Conservation (phyloP, 805 yeast species). For the Yarrowia bubula region DNA sequence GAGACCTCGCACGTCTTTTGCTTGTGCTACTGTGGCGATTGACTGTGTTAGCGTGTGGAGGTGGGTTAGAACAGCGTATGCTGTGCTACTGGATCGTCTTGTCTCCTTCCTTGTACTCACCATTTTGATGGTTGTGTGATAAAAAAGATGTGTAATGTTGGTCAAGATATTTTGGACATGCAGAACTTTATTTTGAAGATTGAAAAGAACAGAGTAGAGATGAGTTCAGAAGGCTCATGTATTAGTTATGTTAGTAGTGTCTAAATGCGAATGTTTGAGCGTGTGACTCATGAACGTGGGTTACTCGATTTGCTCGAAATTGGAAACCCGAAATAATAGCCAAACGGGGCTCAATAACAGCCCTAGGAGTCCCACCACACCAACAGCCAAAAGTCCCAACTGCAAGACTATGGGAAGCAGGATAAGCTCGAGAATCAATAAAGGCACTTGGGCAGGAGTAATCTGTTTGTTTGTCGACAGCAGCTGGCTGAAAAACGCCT, state of each 20-base stretch:
- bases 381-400: conserved; percentile 12
- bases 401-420: conserved; percentile 10
- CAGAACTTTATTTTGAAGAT: background rate
- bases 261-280: background rate
- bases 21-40: conserved; percentile 43
- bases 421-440: conserved; percentile 5
- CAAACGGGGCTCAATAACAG: background rate
- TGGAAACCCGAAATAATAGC: background rate
- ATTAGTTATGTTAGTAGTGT: background rate
- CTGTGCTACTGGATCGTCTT: too few species aligned
- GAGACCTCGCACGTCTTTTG: conserved; percentile 56
- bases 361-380: background rate
- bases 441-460: background rate
- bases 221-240: too few species aligned
- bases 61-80: too few species aligned
- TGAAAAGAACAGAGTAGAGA: too few species aligned
- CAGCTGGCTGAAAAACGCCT: background rate
- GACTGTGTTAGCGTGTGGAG: conserved; percentile 34
- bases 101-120: background rate
- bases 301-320: background rate
- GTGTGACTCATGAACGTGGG: background rate
- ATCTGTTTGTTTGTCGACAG: background rate
- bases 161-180: conserved; percentile 21
- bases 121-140: conserved; percentile 9
- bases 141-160: background rate